Percentiles rank a stretch among this genome's conserved stretches.
These are phyloP conservation scores for Globisporangium echinulatum DNA, from an alignment of 352 stramenopile genomes.

Conservation along the genomic window DNA sequence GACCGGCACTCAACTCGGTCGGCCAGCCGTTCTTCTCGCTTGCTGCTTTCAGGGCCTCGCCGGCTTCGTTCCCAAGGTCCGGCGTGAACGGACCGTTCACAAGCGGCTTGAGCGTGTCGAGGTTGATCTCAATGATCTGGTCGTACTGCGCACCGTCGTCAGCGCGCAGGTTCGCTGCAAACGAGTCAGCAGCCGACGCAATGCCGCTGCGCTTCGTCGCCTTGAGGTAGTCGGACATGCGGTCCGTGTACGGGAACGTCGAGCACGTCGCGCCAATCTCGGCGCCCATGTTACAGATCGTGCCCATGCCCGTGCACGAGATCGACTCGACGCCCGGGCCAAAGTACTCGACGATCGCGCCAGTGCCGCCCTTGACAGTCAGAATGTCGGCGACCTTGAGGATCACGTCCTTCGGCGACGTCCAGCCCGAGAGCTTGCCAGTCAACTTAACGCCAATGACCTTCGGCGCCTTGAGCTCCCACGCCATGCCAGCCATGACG, in stretches of 20 bases:
- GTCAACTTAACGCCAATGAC: conserved; percentile 93
- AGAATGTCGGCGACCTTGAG: conserved; percentile 93
- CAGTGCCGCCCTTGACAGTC: conserved; percentile 91
- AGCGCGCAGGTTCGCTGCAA: conserved; percentile 80
- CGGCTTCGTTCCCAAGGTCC: conserved; percentile 83
- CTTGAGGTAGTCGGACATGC: conserved; percentile 90
- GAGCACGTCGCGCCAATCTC: conserved; percentile 93
- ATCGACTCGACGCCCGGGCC: conserved; percentile 90
- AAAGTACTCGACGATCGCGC: conserved; percentile 93
- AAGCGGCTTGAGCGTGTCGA: conserved; percentile 86
- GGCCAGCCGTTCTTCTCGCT: conserved; percentile 89
- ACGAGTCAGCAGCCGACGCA: conserved; percentile 83
- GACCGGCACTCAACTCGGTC: conserved; percentile 83
- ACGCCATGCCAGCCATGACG: conserved; percentile 92
- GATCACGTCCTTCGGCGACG: conserved; percentile 92
- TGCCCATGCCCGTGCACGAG: conserved; percentile 92
- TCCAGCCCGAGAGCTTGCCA: conserved; percentile 91
- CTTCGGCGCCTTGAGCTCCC: conserved; percentile 94
- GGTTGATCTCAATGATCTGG: conserved; percentile 92
- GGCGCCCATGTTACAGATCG: conserved; percentile 95
- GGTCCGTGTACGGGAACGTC: conserved; percentile 91
- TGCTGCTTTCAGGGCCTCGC: conserved; percentile 55
- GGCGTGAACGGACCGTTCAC: conserved; percentile 92
- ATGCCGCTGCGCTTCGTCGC: conserved; percentile 87
- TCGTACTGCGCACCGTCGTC: conserved; percentile 91